Percentiles rank a stretch among this genome's conserved stretches.
Conservation (phyloP, 805 yeast species). For the Candida coquimbonensis region DNA sequence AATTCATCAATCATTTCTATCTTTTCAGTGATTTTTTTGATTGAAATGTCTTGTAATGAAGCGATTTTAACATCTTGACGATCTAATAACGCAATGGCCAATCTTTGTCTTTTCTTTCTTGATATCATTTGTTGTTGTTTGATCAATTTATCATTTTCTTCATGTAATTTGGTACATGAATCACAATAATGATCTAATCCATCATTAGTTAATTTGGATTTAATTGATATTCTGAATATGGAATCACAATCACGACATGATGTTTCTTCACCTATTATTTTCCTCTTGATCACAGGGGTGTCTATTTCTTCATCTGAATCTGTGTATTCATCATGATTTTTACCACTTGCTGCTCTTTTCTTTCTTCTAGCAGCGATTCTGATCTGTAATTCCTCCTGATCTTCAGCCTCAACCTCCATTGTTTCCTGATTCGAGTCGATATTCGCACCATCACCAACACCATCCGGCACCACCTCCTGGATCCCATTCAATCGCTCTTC, state of each 20-base stretch:
- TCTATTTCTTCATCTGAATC: conserved; percentile 26
- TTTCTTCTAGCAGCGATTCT: conserved; percentile 36
- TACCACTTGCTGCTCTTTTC: conserved; percentile 30
- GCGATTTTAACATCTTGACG: conserved; percentile 56
- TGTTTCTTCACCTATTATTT: conserved; percentile 45
- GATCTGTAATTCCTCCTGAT: conserved; percentile 27
- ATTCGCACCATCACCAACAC: neutral
- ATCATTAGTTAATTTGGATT: conserved; percentile 42
- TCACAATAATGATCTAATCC: conserved; percentile 63
- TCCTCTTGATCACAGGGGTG: conserved; percentile 16
- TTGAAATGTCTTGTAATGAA: conserved; percentile 76
- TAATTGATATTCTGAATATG: conserved; percentile 56
- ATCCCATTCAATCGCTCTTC: conserved; percentile 23
- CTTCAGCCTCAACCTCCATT: conserved; percentile 21
- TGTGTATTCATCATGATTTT: conserved; percentile 29
- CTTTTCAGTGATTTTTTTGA: conserved; percentile 54
- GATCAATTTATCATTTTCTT: conserved; percentile 37
- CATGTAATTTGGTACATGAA: conserved; percentile 41
- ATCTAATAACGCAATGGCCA: conserved; percentile 81
- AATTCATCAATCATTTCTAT: conserved; percentile 72
- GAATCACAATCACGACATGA: conserved; percentile 57
- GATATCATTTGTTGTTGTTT: conserved; percentile 52
- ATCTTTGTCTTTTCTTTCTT: conserved; percentile 65
- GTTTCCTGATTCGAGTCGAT: conserved; percentile 17
- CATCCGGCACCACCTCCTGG: conserved; percentile 17